Conservation (phyloP, 1,284 basidiomycete genomes). For the Trichosporon asahii region DNA sequence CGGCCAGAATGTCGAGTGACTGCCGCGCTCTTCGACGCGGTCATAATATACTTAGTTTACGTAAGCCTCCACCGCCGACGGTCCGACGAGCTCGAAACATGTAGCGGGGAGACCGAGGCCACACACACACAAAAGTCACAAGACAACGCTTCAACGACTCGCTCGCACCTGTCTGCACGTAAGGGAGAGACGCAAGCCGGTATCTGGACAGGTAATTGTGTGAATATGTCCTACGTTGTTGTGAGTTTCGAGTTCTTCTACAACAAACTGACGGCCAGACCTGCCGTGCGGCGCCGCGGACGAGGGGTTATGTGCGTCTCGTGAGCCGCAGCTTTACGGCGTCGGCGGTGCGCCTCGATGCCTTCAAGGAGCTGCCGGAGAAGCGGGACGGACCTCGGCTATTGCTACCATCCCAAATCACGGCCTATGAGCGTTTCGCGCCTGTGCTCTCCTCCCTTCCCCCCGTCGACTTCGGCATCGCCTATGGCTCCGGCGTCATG, state of each 20-base stretch:
- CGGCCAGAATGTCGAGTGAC: not conserved
- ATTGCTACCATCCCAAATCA: not conserved
- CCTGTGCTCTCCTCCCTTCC: conserved; percentile 41
- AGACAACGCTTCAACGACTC: not conserved
- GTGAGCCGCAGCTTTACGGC: not conserved
- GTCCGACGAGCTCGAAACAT: not conserved
- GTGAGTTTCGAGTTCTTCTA: not conserved
- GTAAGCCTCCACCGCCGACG: not conserved
- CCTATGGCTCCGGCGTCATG: conserved; percentile 50
- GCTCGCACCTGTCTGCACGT: not conserved
- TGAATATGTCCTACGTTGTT: not conserved
- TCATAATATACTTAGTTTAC: not conserved
- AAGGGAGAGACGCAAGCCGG: not conserved
- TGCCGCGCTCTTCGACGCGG: not conserved
- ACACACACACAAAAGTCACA: not conserved
- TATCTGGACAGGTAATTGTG: not conserved
- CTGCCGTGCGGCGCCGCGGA: not conserved
- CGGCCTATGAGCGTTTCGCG: conserved; percentile 34
- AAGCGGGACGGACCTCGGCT: not conserved
- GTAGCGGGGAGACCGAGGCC: not conserved
- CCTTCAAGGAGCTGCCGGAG: not conserved
- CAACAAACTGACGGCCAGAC: not conserved
- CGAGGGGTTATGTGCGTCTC: not conserved
- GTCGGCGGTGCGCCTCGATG: not conserved
- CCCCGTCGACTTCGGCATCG: conserved; percentile 47